phyloP scores from a whole-genome alignment of 139 green algal species.

The Chlorella sorokiniana region DNA sequence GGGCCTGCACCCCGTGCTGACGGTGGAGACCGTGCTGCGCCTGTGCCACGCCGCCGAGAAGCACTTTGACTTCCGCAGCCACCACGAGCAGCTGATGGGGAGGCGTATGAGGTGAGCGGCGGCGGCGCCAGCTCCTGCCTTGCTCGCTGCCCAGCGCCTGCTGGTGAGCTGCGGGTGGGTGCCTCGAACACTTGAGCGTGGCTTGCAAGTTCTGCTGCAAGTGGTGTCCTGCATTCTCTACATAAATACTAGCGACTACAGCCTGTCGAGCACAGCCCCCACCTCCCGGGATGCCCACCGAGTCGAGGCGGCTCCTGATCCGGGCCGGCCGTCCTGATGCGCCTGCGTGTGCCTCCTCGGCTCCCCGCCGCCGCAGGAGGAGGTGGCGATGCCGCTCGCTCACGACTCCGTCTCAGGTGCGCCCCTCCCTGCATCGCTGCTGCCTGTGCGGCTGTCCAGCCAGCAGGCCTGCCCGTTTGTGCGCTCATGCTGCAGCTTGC shows the following conservation, averaged over 20 bases:
- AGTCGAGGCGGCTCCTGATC: too few species aligned
- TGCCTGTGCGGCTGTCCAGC: background rate
- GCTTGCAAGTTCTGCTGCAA: too few species aligned
- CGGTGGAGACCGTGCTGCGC: constrained; percentile 38
- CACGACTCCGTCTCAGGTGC: background rate
- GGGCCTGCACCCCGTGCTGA: constrained; percentile 57
- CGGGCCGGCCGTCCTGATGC: too few species aligned
- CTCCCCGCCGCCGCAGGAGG: background rate
- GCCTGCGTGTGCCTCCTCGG: background rate
- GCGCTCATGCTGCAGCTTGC: background rate
- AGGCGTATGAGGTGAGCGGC: constrained; percentile 15
- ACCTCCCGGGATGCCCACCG: too few species aligned
- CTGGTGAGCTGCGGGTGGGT: too few species aligned
- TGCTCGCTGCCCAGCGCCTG: too few species aligned
- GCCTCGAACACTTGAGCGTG: too few species aligned
- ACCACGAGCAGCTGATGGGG: constrained; percentile 39
- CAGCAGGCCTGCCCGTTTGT: background rate
- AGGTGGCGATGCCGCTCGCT: background rate
- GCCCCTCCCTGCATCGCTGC: background rate
- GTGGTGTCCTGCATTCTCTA: too few species aligned
- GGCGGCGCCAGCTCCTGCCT: background rate
- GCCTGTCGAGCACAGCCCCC: too few species aligned
- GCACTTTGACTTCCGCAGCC: constrained; percentile 55
- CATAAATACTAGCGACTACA: too few species aligned
- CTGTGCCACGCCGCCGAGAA: constrained; percentile 35